phyloP scores from a whole-genome alignment of 225 moss, liverwort and hornwort genomes.

The Neckera pumila region DNA sequence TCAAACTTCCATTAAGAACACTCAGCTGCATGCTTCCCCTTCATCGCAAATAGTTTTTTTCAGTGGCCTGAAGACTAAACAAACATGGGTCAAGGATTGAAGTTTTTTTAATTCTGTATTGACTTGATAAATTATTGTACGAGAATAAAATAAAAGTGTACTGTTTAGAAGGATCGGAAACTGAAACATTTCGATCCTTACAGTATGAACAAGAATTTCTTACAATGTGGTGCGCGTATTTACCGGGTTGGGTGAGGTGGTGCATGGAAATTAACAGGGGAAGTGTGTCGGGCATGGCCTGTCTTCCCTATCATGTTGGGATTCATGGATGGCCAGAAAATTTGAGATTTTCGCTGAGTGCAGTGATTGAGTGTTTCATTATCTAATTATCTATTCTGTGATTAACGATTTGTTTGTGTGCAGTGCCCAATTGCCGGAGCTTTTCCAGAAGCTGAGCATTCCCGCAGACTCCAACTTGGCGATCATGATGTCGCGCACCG shows the following conservation, averaged over 20 bases:
- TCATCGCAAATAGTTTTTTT: too few relatives aligned
- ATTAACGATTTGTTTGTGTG: neutral
- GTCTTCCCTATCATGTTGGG: neutral
- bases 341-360: neutral
- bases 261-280: neutral
- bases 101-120: neutral
- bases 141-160: neutral
- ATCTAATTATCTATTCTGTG: neutral
- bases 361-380: neutral
- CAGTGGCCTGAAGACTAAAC: too few relatives aligned
- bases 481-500: conserved; percentile 30
- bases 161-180: neutral
- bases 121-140: too few relatives aligned
- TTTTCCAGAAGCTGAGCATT: conserved; percentile 26
- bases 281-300: neutral
- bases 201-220: too few relatives aligned
- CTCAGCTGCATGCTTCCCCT: neutral
- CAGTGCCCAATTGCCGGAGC: conserved; percentile 25
- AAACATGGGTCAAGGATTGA: neutral
- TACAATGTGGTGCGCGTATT: too few relatives aligned
- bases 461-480: conserved; percentile 23
- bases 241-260: neutral
- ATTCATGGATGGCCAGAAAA: neutral
- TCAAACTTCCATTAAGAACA: neutral
- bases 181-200: neutral